Conservation (phyloP, 192 early-diverging fungal genomes). For the Podila horticola region DNA sequence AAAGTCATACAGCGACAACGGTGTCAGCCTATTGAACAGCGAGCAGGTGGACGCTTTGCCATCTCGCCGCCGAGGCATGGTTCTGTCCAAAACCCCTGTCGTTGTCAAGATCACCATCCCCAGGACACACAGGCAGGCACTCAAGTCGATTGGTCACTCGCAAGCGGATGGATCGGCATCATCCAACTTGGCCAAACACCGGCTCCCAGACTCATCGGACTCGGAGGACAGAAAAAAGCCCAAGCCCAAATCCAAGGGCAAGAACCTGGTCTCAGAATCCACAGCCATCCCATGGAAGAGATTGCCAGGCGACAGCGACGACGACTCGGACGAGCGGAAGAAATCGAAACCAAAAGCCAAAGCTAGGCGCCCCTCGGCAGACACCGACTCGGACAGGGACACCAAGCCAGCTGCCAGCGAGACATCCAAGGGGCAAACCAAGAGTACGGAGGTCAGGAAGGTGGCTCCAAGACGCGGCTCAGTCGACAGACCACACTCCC, state of each 20-base stretch:
- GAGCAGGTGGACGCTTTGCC: constrained; percentile 29
- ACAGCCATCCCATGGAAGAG: constrained; percentile 2
- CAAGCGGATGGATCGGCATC: not conserved
- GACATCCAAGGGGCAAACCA: not conserved
- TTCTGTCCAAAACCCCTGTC: constrained; percentile 19
- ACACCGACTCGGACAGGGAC: not conserved
- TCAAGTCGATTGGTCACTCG: not conserved
- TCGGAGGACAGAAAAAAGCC: constrained; percentile 24
- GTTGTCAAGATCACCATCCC: constrained; percentile 46
- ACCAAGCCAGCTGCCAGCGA: not conserved
- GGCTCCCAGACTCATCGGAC: constrained; percentile 17
- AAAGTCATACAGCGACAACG: not conserved
- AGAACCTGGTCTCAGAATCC: not conserved
- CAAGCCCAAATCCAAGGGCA: constrained; percentile 3
- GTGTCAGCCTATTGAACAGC: not conserved
- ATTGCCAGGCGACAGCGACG: constrained; percentile 7
- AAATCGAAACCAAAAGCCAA: constrained; percentile 1
- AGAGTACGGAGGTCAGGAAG: not conserved
- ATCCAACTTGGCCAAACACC: not conserved
- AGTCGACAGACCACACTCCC: constrained; percentile 1
- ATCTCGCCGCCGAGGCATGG: not conserved
- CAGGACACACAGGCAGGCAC: not conserved
- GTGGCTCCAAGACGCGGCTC: not conserved
- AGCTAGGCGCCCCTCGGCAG: not conserved
- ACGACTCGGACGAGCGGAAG: constrained; percentile 20